Evolutionary conservation across 371 early-diverging fungal genomes (phyloP).

Genomic region (Syncephalastrum sp.): DNA sequence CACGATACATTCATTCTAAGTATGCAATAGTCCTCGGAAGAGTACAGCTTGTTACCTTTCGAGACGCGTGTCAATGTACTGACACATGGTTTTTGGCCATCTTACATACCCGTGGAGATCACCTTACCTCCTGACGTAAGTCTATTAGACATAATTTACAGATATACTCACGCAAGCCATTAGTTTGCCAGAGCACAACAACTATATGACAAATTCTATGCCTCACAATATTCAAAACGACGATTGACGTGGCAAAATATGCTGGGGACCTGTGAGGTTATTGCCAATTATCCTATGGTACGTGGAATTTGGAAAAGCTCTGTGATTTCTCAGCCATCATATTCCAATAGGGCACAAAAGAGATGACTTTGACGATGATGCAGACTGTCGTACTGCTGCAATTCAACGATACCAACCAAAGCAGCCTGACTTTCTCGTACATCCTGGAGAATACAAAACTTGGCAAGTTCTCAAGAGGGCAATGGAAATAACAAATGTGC

Average conservation of each 20-base stretch:
- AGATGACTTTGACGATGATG: slow-evolving; percentile 61
- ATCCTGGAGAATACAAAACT: slow-evolving; percentile 67
- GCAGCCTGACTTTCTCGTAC: slow-evolving; percentile 61
- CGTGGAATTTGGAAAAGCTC: background rate
- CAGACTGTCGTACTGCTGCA: slow-evolving; percentile 76
- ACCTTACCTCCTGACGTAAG: slow-evolving; percentile 67
- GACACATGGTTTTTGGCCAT: slow-evolving; percentile 92
- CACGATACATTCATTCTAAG: background rate
- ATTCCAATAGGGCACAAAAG: slow-evolving; percentile 12
- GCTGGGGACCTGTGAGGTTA: slow-evolving; percentile 75
- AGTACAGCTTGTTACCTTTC: slow-evolving; percentile 4
- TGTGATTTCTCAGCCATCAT: background rate
- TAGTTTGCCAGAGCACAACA: slow-evolving; percentile 56
- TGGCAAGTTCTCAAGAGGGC: slow-evolving; percentile 30
- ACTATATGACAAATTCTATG: slow-evolving; percentile 76
- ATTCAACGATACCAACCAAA: slow-evolving; percentile 64
- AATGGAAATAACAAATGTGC: background rate
- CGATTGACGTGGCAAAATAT: slow-evolving; percentile 85
- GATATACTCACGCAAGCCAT: background rate
- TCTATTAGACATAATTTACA: background rate
- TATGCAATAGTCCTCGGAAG: background rate
- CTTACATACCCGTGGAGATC: slow-evolving; percentile 73
- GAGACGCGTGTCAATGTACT: slow-evolving; percentile 74
- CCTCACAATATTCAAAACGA: slow-evolving; percentile 71
- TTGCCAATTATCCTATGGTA: slow-evolving; percentile 65